Percentiles rank a stretch among this genome's conserved stretches.
Conservation (phyloP, 768 basidiomycete species). For the Fibroporia radiculosa region DNA sequence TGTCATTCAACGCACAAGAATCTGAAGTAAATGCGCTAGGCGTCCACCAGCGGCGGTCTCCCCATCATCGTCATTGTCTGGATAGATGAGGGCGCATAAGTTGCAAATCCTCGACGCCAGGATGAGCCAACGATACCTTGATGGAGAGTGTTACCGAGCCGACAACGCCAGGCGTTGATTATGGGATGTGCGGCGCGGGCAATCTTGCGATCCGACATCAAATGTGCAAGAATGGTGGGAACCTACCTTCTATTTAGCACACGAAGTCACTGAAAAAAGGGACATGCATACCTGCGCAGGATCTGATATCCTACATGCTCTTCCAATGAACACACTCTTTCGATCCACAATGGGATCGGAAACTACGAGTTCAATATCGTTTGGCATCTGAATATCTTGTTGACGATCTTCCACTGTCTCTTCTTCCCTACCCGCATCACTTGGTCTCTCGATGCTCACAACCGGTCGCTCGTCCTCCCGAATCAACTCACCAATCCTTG, state of each 20-base stretch:
- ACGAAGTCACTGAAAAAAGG: conserved; percentile 1
- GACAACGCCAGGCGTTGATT: conserved; percentile 80
- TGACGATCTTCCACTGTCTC: conserved; percentile 4
- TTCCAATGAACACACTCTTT: conserved; percentile 79
- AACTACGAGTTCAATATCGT: conserved; percentile 57
- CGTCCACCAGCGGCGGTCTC: conserved; percentile 91
- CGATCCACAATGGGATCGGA: conserved; percentile 81
- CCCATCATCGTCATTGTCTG: conserved; percentile 93
- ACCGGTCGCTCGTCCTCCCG: conserved; percentile 38
- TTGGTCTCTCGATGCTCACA: not conserved
- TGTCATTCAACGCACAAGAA: conserved; percentile 45
- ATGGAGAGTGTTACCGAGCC: conserved; percentile 56
- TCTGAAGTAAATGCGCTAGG: conserved; percentile 84
- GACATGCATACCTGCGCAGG: conserved; percentile 55
- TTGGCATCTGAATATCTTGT: conserved; percentile 32
- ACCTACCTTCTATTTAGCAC: conserved; percentile 37
- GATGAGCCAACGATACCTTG: conserved; percentile 42
- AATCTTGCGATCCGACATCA: conserved; percentile 67
- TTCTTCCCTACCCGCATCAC: conserved; percentile 31
- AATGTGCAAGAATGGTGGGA: conserved; percentile 51
- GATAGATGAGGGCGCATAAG: not conserved
- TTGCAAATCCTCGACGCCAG: not conserved
- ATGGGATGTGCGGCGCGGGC: conserved; percentile 71
- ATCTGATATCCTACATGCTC: conserved; percentile 73
- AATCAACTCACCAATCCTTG: conserved; percentile 45